A percentile compares a stretch with the other conserved stretches of the same genome.
phyloP scores from a whole-genome alignment of 345 rosid genomes.

The Ceriops zippeliana region DNA sequence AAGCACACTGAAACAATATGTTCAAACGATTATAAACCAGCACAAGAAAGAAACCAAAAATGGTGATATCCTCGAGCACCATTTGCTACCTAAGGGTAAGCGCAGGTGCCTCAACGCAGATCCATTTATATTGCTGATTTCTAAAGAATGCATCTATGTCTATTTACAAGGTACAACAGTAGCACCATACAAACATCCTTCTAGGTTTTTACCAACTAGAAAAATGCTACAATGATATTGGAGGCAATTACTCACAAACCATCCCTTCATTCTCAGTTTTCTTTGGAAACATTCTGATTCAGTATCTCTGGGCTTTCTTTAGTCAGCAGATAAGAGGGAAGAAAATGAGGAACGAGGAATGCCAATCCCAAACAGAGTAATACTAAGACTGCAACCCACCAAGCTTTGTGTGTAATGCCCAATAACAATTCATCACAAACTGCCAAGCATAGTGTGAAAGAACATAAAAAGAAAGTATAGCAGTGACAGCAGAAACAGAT shows the following conservation, averaged over 20 bases:
- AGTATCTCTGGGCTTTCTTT: slow-evolving; percentile 12
- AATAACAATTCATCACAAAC: slow-evolving; percentile 72
- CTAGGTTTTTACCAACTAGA: background rate
- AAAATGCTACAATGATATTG: background rate
- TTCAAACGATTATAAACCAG: background rate
- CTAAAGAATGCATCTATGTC: too few species aligned
- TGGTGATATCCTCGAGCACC: background rate
- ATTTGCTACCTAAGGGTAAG: background rate
- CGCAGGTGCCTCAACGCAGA: too few species aligned
- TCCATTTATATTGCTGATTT: too few species aligned
- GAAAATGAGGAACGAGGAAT: slow-evolving; percentile 49
- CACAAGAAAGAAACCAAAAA: background rate
- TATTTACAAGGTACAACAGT: too few species aligned
- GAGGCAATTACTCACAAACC: background rate
- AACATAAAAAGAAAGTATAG: background rate
- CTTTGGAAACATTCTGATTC: slow-evolving; percentile 30
- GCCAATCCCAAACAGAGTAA: slow-evolving; percentile 57
- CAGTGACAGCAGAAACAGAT: background rate
- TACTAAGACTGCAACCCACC: slow-evolving; percentile 58
- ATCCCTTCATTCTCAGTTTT: slow-evolving; percentile 27
- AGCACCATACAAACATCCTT: background rate
- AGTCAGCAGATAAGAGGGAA: slow-evolving; percentile 43
- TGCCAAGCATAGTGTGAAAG: slow-evolving; percentile 26
- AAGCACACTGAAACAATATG: background rate
- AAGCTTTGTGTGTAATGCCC: slow-evolving; percentile 68